Base-by-base conservation (phyloP, 805 yeast genomes). In the Barnettozyma salicaria region DNA sequence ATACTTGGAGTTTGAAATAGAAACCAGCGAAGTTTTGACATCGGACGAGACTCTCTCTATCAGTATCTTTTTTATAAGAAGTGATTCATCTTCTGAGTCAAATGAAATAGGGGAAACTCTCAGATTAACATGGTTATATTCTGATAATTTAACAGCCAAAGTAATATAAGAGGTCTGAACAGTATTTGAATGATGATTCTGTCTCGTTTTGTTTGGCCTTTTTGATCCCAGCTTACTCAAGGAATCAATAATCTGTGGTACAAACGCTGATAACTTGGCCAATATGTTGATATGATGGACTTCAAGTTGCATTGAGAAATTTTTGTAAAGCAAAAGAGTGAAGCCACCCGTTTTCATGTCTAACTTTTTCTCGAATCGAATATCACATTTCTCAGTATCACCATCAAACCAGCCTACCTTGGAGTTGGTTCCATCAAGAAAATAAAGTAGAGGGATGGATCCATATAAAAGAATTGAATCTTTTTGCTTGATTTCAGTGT, bases 351-450 rank as follows among this genome's bases (percentile, higher is more conserved):
- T 39, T n/a, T n/a, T n/a, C n/a, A n/a, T n/a, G 9, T 46, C 52
- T 7, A 52, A 41, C 32, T 67, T 64, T 17, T 67, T 40, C 49
- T 78, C 83, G 50, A 78, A 73, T 23, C 79, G 50, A 3, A 78
- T 32, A 45, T 78, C 85, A 6, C 72, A 69, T 27, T 65, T 67
- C 1, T 48, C 41, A 12, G 53, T 30, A 19, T 49, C 43, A n/a
- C 53, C 49, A 19, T 50, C 53, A 39, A 72, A 61, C 21, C 41
- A 34, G 5, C 50, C 48, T 19, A 56, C 34, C 6, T 42, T n/a
- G 1, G 41, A 34, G 10, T 30, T 32, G 3, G 55, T 50, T 18
- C 53, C 40, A 17, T 40, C 44, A 16, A 60, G 39, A 4, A 56
- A 13, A 5, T 67, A 40, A 1, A 48, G 40, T n/a, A 43, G 48